phyloP scores from a whole-genome alignment of 1,139 yeast genomes.

The Lodderomyces jiufengensis region DNA sequence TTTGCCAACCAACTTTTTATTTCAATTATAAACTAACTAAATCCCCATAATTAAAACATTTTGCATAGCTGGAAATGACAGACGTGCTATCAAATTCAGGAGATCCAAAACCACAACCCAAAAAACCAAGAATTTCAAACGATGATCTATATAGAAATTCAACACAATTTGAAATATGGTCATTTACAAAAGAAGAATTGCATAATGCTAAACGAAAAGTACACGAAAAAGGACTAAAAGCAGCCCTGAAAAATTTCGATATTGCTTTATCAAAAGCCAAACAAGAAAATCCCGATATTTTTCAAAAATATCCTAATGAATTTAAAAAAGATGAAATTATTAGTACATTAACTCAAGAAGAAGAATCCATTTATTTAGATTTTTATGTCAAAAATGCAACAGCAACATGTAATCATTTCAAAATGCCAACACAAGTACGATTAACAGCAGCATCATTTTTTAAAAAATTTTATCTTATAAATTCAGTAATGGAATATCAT shows the following conservation, averaged over 20 bases:
- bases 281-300: slow-evolving; percentile 26
- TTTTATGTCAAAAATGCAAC: slow-evolving; percentile 72
- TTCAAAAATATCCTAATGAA: slow-evolving; percentile 23
- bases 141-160: slow-evolving; percentile 89
- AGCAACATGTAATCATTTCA: slow-evolving; percentile 45
- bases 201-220: slow-evolving; percentile 41
- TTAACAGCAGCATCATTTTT: slow-evolving; percentile 87
- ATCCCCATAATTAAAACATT: too few relatives aligned
- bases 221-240: slow-evolving; percentile 49
- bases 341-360: slow-evolving; percentile 56
- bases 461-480: slow-evolving; percentile 71
- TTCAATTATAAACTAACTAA: too few relatives aligned
- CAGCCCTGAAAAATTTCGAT: slow-evolving; percentile 38
- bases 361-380: slow-evolving; percentile 63
- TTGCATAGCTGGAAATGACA: too few relatives aligned
- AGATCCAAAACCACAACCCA: slow-evolving; percentile 3
- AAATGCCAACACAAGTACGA: slow-evolving; percentile 48
- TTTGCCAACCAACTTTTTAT: too few relatives aligned
- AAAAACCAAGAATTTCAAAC: slow-evolving; percentile 40
- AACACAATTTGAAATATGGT: slow-evolving; percentile 83
- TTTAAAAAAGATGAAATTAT: slow-evolving; percentile 23
- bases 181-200: slow-evolving; percentile 63
- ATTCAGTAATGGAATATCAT: slow-evolving; percentile 81
- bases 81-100: not conserved
- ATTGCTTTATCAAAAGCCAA: slow-evolving; percentile 24